These are phyloP conservation scores for Dalechampia spathulata DNA, from an alignment of 441 rosid genomes.

Conservation along the genomic window DNA sequence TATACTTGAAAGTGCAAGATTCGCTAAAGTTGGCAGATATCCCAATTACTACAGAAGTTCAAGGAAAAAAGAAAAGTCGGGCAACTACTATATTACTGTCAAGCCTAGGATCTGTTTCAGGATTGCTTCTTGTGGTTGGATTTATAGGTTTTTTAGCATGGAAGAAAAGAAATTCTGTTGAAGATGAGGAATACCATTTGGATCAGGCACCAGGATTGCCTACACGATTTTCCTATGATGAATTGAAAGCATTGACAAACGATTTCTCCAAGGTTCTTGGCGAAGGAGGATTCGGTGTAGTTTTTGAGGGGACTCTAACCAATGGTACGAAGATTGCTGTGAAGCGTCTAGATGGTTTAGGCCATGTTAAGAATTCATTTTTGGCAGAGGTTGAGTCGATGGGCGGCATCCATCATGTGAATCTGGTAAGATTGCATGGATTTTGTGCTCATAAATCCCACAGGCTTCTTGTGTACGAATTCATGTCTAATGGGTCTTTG, in stretches of 20 bases:
- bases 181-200: constrained; percentile 1
- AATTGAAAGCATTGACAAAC: neutral
- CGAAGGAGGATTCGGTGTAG: constrained; percentile 13
- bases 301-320: constrained; percentile 4
- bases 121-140: neutral
- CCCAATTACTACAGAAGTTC: neutral
- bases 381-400: constrained; percentile 17
- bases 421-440: constrained; percentile 17
- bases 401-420: constrained; percentile 18
- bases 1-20: too few relatives aligned
- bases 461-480: constrained; percentile 15
- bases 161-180: neutral
- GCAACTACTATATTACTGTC: constrained; percentile 1
- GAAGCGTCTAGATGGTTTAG: constrained; percentile 10
- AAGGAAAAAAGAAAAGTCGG: neutral
- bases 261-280: constrained; percentile 13
- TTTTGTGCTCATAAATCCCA: constrained; percentile 15
- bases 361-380: constrained; percentile 9
- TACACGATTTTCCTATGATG: constrained; percentile 1
- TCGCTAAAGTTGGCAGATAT: too few relatives aligned
- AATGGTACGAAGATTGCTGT: constrained; percentile 17
- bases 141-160: neutral
- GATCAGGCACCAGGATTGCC: constrained; percentile 14
- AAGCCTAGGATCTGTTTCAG: neutral
- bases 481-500: constrained; percentile 12